Base-by-base conservation (phyloP, 208 protist genomes). In the Acanthamoeba royreba region DNA sequence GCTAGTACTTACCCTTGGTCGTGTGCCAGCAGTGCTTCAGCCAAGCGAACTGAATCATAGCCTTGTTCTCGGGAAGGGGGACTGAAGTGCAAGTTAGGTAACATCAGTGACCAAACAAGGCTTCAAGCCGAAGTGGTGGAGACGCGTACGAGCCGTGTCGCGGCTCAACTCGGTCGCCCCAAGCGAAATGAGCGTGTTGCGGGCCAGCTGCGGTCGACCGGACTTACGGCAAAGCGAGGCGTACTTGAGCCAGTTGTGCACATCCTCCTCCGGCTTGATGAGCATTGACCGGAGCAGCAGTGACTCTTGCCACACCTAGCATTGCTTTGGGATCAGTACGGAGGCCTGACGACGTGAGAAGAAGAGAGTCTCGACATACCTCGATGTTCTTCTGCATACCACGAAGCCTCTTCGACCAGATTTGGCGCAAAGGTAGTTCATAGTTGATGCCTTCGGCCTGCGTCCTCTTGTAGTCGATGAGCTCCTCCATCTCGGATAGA, bases 401-500 rank as follows among this genome's bases (percentile, higher is more conserved):
- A 19, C 93, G 58, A n/a, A 99, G 94, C 42, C 99, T 97, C 31
- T 79, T 94, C 45, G 97, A 96, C 99, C 99, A 99, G 53, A 98
- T 97, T 8, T 97, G 85, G 33, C 40, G 87, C 5, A 96, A 94
- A 43, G 93, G 92, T 7, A 42, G 52, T 45, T 13, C 13, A 46
- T 28, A 88, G 81, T 69, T 92, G 33, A 38, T 19, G 52, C 52
- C 49, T 3, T 77, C 87, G 0, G 53, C 38, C 31, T 92, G 87
- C 43, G 38, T 40, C 31, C 94, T 97, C 55, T 98, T 98, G 97
- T 98, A 99, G 35, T 97, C 93, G 9, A 99, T 97, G 31, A 99
- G 97, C 97, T 99, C 99, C 97, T 99, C 99, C 72, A 99, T 95
- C 97, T 99, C 99, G 43, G 98, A 98, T 33, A 99, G 96, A 96